A percentile compares a stretch with the other conserved stretches of the same genome.
These are phyloP conservation scores for Diversispora eburnea DNA, from an alignment of 192 early-diverging fungal genomes.

Conservation along the genomic window DNA sequence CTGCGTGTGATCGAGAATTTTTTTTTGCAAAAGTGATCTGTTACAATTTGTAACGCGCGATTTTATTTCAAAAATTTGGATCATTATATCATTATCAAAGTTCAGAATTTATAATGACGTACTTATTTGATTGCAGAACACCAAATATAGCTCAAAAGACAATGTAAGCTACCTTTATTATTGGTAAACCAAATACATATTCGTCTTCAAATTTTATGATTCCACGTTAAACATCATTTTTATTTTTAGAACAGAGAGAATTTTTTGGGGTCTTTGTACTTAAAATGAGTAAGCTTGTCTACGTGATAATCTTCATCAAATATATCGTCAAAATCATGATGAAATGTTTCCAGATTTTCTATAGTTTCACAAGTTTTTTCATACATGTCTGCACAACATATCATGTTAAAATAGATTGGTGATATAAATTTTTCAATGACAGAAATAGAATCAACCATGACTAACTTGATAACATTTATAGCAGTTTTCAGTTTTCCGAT, in stretches of 20 bases:
- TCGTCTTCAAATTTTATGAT: conserved; percentile 14
- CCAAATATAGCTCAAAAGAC: conserved; percentile 16
- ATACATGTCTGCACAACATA: not conserved
- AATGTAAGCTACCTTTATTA: not conserved
- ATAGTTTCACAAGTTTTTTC: not conserved
- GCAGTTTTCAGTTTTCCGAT: conserved; percentile 11
- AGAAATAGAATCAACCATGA: conserved; percentile 21
- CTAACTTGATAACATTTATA: conserved; percentile 10
- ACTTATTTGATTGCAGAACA: not conserved
- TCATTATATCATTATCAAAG: not conserved
- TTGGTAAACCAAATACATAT: conserved; percentile 9
- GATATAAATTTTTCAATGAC: conserved; percentile 11
- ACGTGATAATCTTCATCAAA: conserved; percentile 12
- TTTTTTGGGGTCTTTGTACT: conserved; percentile 16
- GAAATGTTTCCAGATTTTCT: conserved; percentile 4
- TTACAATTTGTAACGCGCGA: not conserved
- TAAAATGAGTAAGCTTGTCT: conserved; percentile 14
- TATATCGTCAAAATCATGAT: conserved; percentile 13
- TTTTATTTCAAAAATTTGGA: not conserved
- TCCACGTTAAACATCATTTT: conserved; percentile 10
- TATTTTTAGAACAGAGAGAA: conserved; percentile 16
- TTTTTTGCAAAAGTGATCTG: not conserved
- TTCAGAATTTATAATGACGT: conserved; percentile 1
- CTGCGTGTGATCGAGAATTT: not conserved
- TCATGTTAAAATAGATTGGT: conserved; percentile 10